These are phyloP conservation scores for Emmonsiellopsis sp. DNA, from an alignment of 2,329 filamentous ascomycete genomes.

Conservation along the genomic window DNA sequence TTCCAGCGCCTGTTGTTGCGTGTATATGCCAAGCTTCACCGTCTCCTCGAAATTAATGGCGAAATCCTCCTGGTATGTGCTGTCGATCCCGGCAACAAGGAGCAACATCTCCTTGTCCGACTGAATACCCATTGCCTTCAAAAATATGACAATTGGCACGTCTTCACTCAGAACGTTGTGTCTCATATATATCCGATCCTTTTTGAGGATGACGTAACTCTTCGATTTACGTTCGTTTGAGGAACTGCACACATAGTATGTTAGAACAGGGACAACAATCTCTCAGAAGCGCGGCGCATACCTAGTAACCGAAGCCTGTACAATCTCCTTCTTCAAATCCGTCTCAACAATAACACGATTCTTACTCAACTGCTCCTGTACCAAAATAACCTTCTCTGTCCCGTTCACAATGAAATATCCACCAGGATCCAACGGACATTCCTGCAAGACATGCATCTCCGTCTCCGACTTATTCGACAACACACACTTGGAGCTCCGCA, in stretches of 20 bases:
- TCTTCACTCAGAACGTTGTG: slow-evolving; percentile 92
- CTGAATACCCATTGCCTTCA: slow-evolving; percentile 88
- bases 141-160: slow-evolving; percentile 85
- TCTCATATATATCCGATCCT: slow-evolving; percentile 77
- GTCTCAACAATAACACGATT: slow-evolving; percentile 97
- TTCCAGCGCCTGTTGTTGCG: slow-evolving; percentile 90
- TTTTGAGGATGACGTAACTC: slow-evolving; percentile 90
- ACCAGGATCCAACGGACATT: slow-evolving; percentile 91
- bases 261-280: slow-evolving; percentile 10
- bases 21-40: slow-evolving; percentile 72
- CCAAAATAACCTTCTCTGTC: slow-evolving; percentile 96
- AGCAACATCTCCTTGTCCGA: slow-evolving; percentile 93
- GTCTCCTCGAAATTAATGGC: slow-evolving; percentile 91
- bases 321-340: slow-evolving; percentile 82
- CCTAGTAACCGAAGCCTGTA: slow-evolving; percentile 86
- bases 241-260: slow-evolving; percentile 56
- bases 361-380: slow-evolving; percentile 98
- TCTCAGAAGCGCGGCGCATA: slow-evolving; percentile 16
- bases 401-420: slow-evolving; percentile 97
- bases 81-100: slow-evolving; percentile 79
- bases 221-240: slow-evolving; percentile 98
- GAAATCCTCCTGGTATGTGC: slow-evolving; percentile 87
- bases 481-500: slow-evolving; percentile 89
- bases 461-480: slow-evolving; percentile 73
- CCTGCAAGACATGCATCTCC: slow-evolving; percentile 85